Evolutionary conservation across 2,329 filamentous ascomycete genomes (phyloP), one percentile per base, ranked within the genome.

Genomic region (Cadophora luteo-olivacea): DNA sequence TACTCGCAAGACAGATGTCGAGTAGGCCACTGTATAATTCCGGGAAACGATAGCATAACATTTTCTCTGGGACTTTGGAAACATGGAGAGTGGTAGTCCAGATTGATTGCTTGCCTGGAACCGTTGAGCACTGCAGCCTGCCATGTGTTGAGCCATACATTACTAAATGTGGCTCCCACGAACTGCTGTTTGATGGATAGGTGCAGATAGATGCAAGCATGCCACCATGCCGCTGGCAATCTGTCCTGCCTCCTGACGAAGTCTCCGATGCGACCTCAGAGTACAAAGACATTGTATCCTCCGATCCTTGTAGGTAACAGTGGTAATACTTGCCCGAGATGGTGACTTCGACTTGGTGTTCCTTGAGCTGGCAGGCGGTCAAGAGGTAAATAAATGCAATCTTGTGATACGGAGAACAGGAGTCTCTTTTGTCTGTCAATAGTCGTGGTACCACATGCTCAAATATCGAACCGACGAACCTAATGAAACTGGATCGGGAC

Each of bases 341-440:
- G 4, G 41, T 45, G 41, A 45, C 41, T 45, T 45, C 14, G 41
- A 19, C 14, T 19, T 38, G 61, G 19, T 25, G 22, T 64, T 52
- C 49, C 29, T 6, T 19, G 7, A 4, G 22, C 41, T 48, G 60
- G 41, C 11, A 58, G 58, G 36, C 57, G 57, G 36, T 48, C 32
- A 36, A 52, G 61, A 55, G 49, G 54, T 48, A 63, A 29, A 58
- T 67, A 14, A 45, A 45, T 19, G 60, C 36, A 65, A 67, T 69
- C 38, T 69, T 67, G 68, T 69, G 61, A 61, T 65, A 69, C 68
- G 61, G 32, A 19, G 45, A 64, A 38, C 61, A 64, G 49, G 64
- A 70, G 61, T 48, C 22, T 45, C 32, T 16, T 16, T 24, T 48
- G 41, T 29, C 16, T 51, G 58, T 48, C 25, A 33, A 45, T 3